phyloP scores from a whole-genome alignment of 805 yeast species.

The Maudiozyma serrabonitensis region DNA sequence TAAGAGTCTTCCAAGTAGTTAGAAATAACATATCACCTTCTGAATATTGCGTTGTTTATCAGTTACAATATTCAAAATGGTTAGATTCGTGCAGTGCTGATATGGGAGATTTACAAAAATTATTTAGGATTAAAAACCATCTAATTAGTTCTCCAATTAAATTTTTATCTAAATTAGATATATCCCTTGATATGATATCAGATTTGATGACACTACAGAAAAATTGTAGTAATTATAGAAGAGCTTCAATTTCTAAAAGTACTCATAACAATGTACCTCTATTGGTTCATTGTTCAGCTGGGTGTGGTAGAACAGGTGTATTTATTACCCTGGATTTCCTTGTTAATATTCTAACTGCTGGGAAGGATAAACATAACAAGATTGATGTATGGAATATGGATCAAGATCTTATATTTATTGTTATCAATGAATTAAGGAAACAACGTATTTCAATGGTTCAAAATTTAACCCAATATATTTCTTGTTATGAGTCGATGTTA shows the following conservation, averaged over 20 bases:
- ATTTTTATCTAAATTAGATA: conserved; percentile 1
- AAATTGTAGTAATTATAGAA: conserved; percentile 2
- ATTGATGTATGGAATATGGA: conserved; percentile 35
- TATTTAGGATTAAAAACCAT: conserved; percentile 27
- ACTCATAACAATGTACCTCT: conserved; percentile 34
- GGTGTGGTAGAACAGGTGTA: conserved; percentile 94
- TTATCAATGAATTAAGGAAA: conserved; percentile 52
- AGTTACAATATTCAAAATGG: conserved; percentile 74
- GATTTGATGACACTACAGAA: conserved; percentile 1
- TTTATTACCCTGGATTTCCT: conserved; percentile 57
- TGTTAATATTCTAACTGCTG: conserved; percentile 28
- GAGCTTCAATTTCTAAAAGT: not conserved
- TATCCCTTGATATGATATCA: not conserved
- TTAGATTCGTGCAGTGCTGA: conserved; percentile 68
- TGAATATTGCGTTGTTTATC: conserved; percentile 39
- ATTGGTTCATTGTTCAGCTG: conserved; percentile 89
- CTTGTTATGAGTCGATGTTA: conserved; percentile 52
- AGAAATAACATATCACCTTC: conserved; percentile 2
- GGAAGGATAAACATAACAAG: conserved; percentile 24
- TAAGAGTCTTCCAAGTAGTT: conserved; percentile 24
- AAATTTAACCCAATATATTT: conserved; percentile 57
- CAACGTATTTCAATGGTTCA: conserved; percentile 76
- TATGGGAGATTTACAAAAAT: conserved; percentile 22
- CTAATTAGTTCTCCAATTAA: conserved; percentile 6
- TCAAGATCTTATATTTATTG: conserved; percentile 48